A percentile compares a stretch with the other conserved stretches of the same genome.
phyloP scores from a whole-genome alignment of 177 flowering plant species.

The Viscum album region DNA sequence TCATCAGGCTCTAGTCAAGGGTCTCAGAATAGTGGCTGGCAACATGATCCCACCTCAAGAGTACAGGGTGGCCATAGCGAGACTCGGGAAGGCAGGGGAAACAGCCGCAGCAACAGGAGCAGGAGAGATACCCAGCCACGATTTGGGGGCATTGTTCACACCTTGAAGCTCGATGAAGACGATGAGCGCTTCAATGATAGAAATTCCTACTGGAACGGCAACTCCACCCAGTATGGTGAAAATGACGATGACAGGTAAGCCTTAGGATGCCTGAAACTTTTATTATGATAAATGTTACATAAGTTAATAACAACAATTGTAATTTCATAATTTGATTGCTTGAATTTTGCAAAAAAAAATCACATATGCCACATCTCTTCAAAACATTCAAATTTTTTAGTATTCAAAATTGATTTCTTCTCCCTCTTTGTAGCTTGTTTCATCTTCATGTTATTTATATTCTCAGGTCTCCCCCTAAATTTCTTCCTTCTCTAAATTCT shows the following conservation, averaged over 20 bases:
- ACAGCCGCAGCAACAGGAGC: constrained; percentile 21
- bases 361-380: too few species aligned
- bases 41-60: constrained; percentile 36
- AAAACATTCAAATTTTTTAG: too few species aligned
- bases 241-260: constrained; percentile 30
- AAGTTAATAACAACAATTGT: too few species aligned
- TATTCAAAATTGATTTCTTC: too few species aligned
- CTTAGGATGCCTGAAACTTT: too few species aligned
- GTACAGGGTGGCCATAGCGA: constrained; percentile 18
- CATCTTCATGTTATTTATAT: too few species aligned
- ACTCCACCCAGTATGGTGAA: constrained; percentile 77
- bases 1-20: constrained; percentile 34
- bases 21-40: constrained; percentile 30
- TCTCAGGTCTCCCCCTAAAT: too few species aligned
- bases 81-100: constrained; percentile 18
- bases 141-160: constrained; percentile 64
- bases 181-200: constrained; percentile 34
- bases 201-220: constrained; percentile 83
- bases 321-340: too few species aligned
- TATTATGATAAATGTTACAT: too few species aligned
- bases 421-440: too few species aligned
- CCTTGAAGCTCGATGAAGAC: constrained; percentile 51
- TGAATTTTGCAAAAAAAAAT: too few species aligned
- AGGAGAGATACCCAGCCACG: constrained; percentile 28
- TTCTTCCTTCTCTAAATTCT: too few species aligned